Conservation (phyloP, 2,329 filamentous ascomycete genomes). For the Acrodontium crateriforme region DNA sequence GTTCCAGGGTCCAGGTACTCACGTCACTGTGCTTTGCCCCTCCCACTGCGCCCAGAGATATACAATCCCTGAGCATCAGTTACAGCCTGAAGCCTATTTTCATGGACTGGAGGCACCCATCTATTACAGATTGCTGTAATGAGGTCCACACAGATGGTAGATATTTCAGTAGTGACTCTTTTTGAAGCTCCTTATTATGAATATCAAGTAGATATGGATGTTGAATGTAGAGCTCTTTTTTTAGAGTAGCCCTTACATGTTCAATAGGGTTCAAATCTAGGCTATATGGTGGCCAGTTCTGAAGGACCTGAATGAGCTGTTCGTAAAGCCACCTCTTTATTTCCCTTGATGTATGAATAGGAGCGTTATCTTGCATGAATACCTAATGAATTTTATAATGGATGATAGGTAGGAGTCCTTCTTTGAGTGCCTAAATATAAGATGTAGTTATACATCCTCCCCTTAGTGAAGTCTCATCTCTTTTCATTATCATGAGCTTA, state of each 20-base stretch:
- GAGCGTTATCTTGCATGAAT: constrained; percentile 1
- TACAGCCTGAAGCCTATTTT: not conserved
- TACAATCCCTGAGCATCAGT: not conserved
- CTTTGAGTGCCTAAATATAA: not conserved
- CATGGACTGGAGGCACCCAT: not conserved
- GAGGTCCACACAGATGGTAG: not conserved
- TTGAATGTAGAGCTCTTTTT: constrained; percentile 4
- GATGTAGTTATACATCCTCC: not conserved
- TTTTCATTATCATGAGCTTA: not conserved
- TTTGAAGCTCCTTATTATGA: not conserved
- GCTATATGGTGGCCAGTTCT: constrained; percentile 5
- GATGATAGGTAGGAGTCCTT: not conserved
- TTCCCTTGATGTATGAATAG: not conserved
- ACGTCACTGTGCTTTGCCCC: no score
- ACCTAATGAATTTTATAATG: no score
- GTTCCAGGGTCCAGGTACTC: no score
- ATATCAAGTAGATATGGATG: not conserved
- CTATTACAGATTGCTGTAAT: not conserved
- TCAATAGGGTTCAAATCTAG: constrained; percentile 10
- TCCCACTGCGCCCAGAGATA: no score
- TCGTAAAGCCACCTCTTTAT: not conserved
- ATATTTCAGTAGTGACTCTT: not conserved
- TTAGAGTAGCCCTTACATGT: constrained; percentile 12
- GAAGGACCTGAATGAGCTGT: not conserved
- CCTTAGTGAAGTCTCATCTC: constrained; percentile 1